phyloP scores from a whole-genome alignment of 116 monocot genomes.

The Trichopus zeylanicus region DNA sequence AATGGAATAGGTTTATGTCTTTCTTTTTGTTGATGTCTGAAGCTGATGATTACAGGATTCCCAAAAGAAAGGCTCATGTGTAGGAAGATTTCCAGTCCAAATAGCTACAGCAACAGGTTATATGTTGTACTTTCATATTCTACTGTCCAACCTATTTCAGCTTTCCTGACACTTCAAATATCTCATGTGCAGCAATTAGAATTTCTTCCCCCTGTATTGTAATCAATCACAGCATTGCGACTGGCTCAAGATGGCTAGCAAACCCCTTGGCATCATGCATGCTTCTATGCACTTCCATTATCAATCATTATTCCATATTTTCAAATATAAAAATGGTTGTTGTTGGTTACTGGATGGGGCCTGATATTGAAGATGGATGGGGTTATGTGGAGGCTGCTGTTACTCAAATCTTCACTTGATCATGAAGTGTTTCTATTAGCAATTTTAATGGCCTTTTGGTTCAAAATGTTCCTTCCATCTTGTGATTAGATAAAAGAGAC shows the following conservation, averaged over 20 bases:
- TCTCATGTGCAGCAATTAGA: neutral
- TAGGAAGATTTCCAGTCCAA: neutral
- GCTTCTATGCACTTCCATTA: neutral
- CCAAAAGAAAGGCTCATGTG: too few species aligned
- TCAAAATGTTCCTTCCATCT: too few species aligned
- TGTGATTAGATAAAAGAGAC: too few species aligned
- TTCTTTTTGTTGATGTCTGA: too few species aligned
- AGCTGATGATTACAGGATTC: too few species aligned
- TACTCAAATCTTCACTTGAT: slow-evolving; percentile 5
- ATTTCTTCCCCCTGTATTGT: neutral
- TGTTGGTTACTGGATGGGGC: slow-evolving; percentile 64
- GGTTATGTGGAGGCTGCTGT: slow-evolving; percentile 51
- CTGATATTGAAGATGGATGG: slow-evolving; percentile 66
- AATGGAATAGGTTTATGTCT: too few species aligned
- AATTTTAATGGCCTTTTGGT: too few species aligned
- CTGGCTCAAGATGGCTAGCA: neutral
- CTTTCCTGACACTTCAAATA: neutral
- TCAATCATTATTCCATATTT: neutral
- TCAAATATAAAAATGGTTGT: slow-evolving; percentile 6
- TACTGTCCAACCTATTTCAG: neutral
- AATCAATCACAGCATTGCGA: neutral
- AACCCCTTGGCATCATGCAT: neutral
- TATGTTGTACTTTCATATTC: neutral
- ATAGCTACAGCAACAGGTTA: neutral
- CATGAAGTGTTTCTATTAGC: neutral